phyloP scores from a whole-genome alignment of 1,284 basidiomycete genomes.

The Tilletia caries region DNA sequence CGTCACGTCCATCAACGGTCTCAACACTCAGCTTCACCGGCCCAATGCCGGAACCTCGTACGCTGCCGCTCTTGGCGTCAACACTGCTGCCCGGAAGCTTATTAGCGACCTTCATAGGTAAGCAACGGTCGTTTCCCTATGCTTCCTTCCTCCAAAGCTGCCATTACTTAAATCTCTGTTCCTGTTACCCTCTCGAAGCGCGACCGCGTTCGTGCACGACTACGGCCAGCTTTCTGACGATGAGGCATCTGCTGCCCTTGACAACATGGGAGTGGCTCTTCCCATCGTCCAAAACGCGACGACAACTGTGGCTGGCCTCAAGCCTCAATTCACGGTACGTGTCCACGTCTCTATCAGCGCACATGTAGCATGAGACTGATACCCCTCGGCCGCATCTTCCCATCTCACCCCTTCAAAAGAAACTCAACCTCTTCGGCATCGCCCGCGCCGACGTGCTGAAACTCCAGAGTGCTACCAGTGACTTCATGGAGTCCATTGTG shows the following conservation, averaged over 20 bases:
- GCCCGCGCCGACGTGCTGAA: neutral
- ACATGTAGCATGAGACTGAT: neutral
- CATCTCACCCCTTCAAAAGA: neutral
- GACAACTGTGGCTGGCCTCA: neutral
- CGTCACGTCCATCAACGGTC: neutral
- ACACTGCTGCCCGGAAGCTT: neutral
- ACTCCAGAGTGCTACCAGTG: neutral
- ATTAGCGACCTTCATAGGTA: neutral
- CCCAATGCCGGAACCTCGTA: neutral
- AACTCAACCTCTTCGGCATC: neutral
- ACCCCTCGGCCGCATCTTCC: neutral
- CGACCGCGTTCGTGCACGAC: neutral
- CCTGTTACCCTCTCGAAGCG: neutral
- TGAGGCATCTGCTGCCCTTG: neutral
- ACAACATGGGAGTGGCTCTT: neutral
- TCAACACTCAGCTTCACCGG: neutral
- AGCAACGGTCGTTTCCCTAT: neutral
- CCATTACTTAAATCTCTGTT: neutral
- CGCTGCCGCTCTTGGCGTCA: neutral
- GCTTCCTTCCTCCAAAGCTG: neutral
- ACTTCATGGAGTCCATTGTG: neutral
- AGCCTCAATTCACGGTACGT: neutral
- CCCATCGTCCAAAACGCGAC: conserved; percentile 2
- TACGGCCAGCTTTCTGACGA: neutral
- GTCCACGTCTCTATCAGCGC: neutral